A percentile compares a stretch with the other conserved stretches of the same genome.
Conservation (phyloP, 176 grass and related monocot genomes). For the Carex parvula region DNA sequence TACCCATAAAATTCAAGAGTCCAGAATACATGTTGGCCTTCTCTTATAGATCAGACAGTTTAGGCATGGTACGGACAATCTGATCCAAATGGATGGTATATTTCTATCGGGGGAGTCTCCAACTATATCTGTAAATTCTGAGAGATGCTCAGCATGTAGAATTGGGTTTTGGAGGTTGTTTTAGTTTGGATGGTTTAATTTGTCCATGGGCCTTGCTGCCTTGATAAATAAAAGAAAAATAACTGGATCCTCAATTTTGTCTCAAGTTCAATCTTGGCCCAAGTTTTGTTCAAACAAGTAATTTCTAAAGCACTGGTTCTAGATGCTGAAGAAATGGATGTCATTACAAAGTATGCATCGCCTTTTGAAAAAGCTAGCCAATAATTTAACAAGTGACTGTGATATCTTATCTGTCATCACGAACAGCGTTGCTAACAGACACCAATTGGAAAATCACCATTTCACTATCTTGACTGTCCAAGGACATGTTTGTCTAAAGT, state of each 20-base stretch:
- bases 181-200: not conserved
- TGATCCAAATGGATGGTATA: not conserved
- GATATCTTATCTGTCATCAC: slow-evolving; percentile 21
- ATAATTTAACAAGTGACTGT: slow-evolving; percentile 11
- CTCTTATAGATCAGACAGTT: not conserved
- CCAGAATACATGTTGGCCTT: not conserved
- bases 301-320: slow-evolving; percentile 1
- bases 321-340: not conserved
- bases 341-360: slow-evolving; percentile 11
- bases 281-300: not conserved
- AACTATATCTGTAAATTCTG: not conserved
- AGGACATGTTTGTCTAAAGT: not conserved
- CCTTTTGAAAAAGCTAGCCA: slow-evolving; percentile 19
- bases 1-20: not conserved
- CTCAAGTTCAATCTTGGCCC: not conserved
- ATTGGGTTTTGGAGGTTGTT: not conserved
- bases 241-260: not conserved
- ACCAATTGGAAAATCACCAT: not conserved
- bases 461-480: not conserved
- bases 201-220: not conserved
- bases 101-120: not conserved
- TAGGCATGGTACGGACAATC: not conserved
- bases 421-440: not conserved
- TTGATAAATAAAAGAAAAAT: not conserved
- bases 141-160: not conserved